phyloP scores from a whole-genome alignment of 345 rosid species.

The Ceriops decandra region DNA sequence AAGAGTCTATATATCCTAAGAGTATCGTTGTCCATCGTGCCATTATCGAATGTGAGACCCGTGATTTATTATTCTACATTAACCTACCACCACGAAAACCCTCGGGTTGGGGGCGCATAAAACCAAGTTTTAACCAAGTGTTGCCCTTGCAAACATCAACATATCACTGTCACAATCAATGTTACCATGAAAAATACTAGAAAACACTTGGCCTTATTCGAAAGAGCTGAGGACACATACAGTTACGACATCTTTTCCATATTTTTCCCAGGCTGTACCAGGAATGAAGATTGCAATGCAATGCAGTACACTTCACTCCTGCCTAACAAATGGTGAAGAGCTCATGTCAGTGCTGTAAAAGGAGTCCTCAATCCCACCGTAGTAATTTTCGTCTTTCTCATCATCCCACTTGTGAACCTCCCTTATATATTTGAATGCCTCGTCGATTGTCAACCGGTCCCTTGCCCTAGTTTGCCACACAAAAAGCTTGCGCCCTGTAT shows the following conservation, averaged over 20 bases:
- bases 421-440: conserved; percentile 83
- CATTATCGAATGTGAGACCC: no score
- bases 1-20: no score
- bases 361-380: conserved; percentile 74
- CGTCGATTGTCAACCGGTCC: conserved; percentile 67
- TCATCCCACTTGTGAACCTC: conserved; percentile 98
- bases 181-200: background rate
- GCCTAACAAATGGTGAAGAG: conserved; percentile 70
- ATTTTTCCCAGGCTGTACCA: conserved; percentile 1
- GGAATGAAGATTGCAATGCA: background rate
- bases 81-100: no score
- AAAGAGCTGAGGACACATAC: background rate
- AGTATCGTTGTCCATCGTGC: no score
- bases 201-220: background rate
- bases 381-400: conserved; percentile 77
- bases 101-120: no score
- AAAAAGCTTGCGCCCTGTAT: conserved; percentile 76
- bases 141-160: no score
- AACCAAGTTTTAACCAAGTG: no score
- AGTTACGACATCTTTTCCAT: background rate
- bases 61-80: no score
- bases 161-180: no score
- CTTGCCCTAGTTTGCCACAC: conserved; percentile 89
- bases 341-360: conserved; percentile 90
- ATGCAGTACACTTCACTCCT: conserved; percentile 23